Conservation (phyloP, 352 stramenopile species). For the Nothophytophthora sp. region DNA sequence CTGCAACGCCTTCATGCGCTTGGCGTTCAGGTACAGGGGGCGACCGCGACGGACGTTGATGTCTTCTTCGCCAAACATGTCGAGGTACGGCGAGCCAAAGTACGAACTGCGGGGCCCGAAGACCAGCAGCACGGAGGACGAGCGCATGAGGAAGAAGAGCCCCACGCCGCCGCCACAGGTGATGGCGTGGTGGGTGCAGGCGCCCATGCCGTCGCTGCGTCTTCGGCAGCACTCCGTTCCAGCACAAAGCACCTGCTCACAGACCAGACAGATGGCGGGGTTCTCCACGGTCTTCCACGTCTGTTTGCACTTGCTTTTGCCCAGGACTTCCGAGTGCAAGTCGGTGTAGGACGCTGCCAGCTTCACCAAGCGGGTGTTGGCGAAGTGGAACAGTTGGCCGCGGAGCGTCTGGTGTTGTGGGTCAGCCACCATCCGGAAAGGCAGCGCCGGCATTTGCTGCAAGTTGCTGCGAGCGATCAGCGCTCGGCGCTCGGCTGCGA, state of each 20-base stretch:
- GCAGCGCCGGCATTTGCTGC: constrained; percentile 49
- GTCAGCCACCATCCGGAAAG: constrained; percentile 51
- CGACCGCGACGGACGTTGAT: constrained; percentile 79
- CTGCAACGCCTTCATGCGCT: constrained; percentile 73
- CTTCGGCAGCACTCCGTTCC: constrained; percentile 82
- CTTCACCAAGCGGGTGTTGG: constrained; percentile 62
- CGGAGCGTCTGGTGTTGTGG: constrained; percentile 22
- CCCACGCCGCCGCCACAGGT: constrained; percentile 72
- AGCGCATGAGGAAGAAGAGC: constrained; percentile 84
- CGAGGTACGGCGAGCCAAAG: constrained; percentile 85
- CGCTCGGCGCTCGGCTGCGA: constrained; percentile 8
- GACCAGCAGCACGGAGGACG: constrained; percentile 75
- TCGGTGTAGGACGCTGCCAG: constrained; percentile 78
- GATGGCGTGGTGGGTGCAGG: constrained; percentile 76
- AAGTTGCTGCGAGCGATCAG: constrained; percentile 51
- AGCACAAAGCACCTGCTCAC: constrained; percentile 74
- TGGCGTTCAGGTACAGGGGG: constrained; percentile 72
- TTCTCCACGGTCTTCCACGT: constrained; percentile 77
- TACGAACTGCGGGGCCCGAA: constrained; percentile 78
- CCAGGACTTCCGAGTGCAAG: constrained; percentile 70
- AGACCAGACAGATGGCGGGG: constrained; percentile 79
- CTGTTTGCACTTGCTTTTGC: constrained; percentile 72
- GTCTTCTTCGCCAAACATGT: constrained; percentile 90
- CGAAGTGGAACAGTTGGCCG: constrained; percentile 62
- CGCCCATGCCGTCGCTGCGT: constrained; percentile 65